Evolutionary conservation across 2,329 filamentous ascomycete species (phyloP), one percentile per base, ranked within the genome.

Genomic region (Hortaea werneckii): DNA sequence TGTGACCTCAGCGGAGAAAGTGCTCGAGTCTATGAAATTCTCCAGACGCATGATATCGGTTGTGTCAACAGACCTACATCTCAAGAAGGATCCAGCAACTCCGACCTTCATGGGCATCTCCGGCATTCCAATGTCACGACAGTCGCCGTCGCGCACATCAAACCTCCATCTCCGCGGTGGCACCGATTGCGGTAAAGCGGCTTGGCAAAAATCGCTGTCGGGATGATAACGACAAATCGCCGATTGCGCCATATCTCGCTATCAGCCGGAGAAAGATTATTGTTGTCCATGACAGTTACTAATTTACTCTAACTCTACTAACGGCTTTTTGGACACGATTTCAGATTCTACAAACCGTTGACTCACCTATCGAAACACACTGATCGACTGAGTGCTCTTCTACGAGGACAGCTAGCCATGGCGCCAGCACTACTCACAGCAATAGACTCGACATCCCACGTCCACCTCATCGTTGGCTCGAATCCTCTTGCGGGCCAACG

Each of bases 401-500:
- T 35, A 39, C 40, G 26, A 20, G 20, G 20, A 20, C 20, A 20
- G 20, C 20, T 20, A 20, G 20, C 20, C 20, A 73, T 73, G 70
- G 57, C 64, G 30, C 69, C 73, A 34, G 72, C 82, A 3, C 73
- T 94, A 43, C 79, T 94, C 41, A 83, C 85, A 40, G 81, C 85
- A 41, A 74, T 83, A 54, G 80, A 88, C 62, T 82, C 80, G 59
- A 74, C 74, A 42, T 75, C 71, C 41, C 83, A 87, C 60, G 66
- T 89, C 37, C 92, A 98, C 64, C 74, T 98, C 47, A 79, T 98
- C 58, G 67, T 96, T 52, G 92, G 92, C 48, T 82, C 83, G 30
- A 92, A 89, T 59, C 81, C 90, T 10, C 76, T 98, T 37, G 90
- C 92, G n/a, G 83, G 84, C 43, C 78, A 87, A 29, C 79, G 92